These are phyloP conservation scores for Claviceps digitariae DNA, from an alignment of 2,329 filamentous ascomycete species.

Conservation along the genomic window DNA sequence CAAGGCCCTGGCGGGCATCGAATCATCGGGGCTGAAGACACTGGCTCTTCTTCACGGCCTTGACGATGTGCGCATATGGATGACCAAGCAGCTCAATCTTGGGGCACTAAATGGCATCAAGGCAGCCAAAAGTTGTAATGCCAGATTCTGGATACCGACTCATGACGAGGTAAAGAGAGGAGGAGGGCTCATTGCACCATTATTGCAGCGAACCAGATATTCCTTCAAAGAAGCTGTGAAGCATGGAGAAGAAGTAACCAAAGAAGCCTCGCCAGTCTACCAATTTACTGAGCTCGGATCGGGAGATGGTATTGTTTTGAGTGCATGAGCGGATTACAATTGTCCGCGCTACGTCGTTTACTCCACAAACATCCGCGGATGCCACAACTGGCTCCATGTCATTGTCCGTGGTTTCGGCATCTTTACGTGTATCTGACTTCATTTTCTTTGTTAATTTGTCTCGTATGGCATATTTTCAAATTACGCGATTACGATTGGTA, in stretches of 20 bases:
- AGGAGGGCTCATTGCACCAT: conserved; percentile 39
- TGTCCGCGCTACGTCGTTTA: background rate
- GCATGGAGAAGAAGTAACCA: conserved; percentile 17
- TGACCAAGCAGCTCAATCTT: conserved; percentile 45
- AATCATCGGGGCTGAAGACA: conserved; percentile 28
- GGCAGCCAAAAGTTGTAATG: conserved; percentile 36
- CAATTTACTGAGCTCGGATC: conserved; percentile 39
- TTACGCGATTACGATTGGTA: too few species aligned
- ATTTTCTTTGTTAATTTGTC: too few species aligned
- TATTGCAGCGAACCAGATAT: conserved; percentile 32
- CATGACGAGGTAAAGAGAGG: conserved; percentile 52
- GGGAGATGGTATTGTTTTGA: conserved; percentile 35
- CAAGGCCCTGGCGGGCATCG: conserved; percentile 29
- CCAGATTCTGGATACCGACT: conserved; percentile 51
- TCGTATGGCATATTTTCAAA: too few species aligned
- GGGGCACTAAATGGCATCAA: conserved; percentile 48
- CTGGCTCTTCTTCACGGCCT: conserved; percentile 51
- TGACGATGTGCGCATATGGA: conserved; percentile 41
- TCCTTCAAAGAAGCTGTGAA: conserved; percentile 28
- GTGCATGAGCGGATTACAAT: background rate
- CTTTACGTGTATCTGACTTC: too few species aligned
- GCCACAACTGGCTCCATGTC: background rate
- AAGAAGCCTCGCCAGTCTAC: conserved; percentile 23
- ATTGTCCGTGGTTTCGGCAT: too few species aligned
- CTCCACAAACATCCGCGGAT: background rate